Evolutionary conservation across 1,284 basidiomycete species (phyloP).

Genomic region (Hortiboletus rubellus): DNA sequence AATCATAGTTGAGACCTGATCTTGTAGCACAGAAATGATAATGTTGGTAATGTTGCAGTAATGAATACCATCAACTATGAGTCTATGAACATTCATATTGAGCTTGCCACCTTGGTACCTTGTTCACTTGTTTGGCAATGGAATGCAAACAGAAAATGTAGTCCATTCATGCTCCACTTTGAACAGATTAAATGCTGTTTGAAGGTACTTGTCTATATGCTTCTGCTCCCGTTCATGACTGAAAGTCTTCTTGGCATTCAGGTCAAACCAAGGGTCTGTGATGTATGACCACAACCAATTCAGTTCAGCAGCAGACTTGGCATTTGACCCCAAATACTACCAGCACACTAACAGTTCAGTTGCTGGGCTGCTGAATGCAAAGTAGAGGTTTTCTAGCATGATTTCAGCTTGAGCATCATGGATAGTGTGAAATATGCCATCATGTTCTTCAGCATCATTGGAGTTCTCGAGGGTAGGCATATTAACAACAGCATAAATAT

Average conservation of each 20-base stretch:
- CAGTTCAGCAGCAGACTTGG: constrained; percentile 1
- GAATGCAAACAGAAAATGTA: background rate
- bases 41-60: background rate
- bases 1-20: background rate
- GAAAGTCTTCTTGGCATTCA: background rate
- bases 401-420: no score
- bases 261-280: background rate
- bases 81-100: no score
- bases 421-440: no score
- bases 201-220: background rate
- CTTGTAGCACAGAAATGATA: background rate
- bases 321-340: constrained; percentile 5
- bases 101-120: no score
- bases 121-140: background rate
- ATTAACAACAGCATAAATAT: no score
- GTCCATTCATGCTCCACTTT: background rate
- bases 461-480: no score
- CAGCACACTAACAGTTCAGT: constrained; percentile 14
- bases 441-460: no score
- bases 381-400: no score
- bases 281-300: constrained; percentile 1
- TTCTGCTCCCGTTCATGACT: background rate
- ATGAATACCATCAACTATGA: background rate
- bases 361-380: no score
- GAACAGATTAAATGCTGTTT: background rate